These are phyloP conservation scores for Suillus plorans DNA, from an alignment of 768 basidiomycete genomes.

Conservation along the genomic window DNA sequence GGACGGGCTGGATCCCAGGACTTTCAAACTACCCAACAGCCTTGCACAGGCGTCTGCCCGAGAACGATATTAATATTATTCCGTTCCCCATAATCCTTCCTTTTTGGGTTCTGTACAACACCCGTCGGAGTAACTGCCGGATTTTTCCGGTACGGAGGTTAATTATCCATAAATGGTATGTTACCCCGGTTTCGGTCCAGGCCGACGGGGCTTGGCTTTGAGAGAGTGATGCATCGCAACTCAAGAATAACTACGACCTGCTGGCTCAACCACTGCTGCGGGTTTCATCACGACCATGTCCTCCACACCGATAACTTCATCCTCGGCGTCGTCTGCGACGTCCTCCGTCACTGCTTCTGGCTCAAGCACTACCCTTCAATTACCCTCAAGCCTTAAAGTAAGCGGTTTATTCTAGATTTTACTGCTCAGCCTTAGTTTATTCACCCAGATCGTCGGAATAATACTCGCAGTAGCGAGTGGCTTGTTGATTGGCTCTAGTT, in stretches of 20 bases:
- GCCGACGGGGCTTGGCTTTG: background rate
- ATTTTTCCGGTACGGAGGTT: background rate
- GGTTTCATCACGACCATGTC: slow-evolving; percentile 23
- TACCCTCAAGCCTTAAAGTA: slow-evolving; percentile 54
- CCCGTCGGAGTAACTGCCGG: background rate
- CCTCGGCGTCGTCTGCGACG: slow-evolving; percentile 8
- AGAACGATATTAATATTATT: slow-evolving; percentile 4
- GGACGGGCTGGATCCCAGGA: slow-evolving; percentile 2
- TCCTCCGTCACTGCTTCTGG: slow-evolving; percentile 42
- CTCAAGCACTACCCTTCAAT: slow-evolving; percentile 33
- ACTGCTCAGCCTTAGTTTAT: background rate
- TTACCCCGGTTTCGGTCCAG: slow-evolving; percentile 5
- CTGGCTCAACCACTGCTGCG: slow-evolving; percentile 4
- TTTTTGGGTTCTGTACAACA: slow-evolving; percentile 1
- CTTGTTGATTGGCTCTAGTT: slow-evolving; percentile 85
- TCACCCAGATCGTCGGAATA: slow-evolving; percentile 68
- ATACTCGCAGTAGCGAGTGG: slow-evolving; percentile 78
- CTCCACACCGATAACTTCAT: slow-evolving; percentile 29
- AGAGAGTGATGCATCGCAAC: slow-evolving; percentile 14
- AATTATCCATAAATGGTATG: slow-evolving; percentile 13
- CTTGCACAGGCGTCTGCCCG: slow-evolving; percentile 5
- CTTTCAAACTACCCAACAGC: slow-evolving; percentile 3
- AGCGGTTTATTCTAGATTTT: slow-evolving; percentile 3
- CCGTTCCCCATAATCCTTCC: slow-evolving; percentile 5
- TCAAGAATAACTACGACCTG: slow-evolving; percentile 7